phyloP scores from a whole-genome alignment of 1,139 yeast species.

The Yamadazyma blattariae region DNA sequence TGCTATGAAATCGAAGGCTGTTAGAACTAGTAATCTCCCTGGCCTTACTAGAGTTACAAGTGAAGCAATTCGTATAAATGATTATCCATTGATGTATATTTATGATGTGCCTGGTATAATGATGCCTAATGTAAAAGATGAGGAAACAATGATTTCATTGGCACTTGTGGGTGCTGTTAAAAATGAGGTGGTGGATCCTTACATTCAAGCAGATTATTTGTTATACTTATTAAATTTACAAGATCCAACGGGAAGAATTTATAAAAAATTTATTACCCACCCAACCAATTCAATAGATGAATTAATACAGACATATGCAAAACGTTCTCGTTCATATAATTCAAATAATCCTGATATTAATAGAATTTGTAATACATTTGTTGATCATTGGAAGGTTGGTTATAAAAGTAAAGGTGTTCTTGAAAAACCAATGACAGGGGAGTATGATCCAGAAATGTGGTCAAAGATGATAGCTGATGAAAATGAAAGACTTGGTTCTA shows the following conservation, averaged over 20 bases:
- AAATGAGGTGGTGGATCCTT: conserved; percentile 70
- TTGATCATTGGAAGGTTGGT: conserved; percentile 67
- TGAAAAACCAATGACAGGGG: conserved; percentile 35
- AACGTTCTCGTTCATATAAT: conserved; percentile 32
- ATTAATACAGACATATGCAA: conserved; percentile 56
- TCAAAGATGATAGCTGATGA: conserved; percentile 26
- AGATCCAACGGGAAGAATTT: conserved; percentile 42
- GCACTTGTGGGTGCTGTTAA: conserved; percentile 80
- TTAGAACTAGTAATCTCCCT: conserved; percentile 82
- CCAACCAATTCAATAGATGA: conserved; percentile 78
- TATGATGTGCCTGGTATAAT: conserved; percentile 95
- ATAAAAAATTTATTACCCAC: conserved; percentile 44
- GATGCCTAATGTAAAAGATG: conserved; percentile 66
- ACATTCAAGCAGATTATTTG: conserved; percentile 82
- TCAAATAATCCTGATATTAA: conserved; percentile 47
- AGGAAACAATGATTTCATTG: conserved; percentile 72
- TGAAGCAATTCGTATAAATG: conserved; percentile 64
- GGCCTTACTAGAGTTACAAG: conserved; percentile 86
- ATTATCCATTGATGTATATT: conserved; percentile 65
- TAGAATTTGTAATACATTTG: conserved; percentile 68
- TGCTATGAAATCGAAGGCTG: conserved; percentile 53
- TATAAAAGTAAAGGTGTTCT: conserved; percentile 30
- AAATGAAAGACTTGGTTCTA: conserved; percentile 25
- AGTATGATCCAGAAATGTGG: conserved; percentile 25
- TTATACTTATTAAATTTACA: conserved; percentile 71